Percentiles rank a stretch among this genome's conserved stretches.
phyloP scores from a whole-genome alignment of 2,329 filamentous ascomycete species.

The Blumeria graminis region DNA sequence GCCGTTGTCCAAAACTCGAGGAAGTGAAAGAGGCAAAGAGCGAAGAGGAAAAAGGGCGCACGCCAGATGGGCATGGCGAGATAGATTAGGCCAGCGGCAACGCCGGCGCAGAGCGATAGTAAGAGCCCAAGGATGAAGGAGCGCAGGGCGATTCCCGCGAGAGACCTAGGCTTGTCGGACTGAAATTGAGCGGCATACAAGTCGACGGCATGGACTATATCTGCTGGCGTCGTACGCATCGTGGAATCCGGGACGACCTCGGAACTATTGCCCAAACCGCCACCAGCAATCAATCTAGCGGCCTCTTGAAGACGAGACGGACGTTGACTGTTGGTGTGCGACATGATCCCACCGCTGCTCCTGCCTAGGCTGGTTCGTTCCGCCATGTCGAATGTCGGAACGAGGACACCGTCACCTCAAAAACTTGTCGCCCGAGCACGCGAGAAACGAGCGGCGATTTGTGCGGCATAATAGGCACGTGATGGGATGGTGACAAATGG shows the following conservation, averaged over 20 bases:
- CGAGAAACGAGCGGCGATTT: too few species aligned
- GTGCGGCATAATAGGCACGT: too few species aligned
- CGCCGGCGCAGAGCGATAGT: slow-evolving; percentile 7
- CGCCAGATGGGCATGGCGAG: slow-evolving; percentile 25
- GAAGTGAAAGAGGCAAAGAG: slow-evolving; percentile 71
- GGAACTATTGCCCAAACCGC: slow-evolving; percentile 1
- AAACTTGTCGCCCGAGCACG: too few species aligned
- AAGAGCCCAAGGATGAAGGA: slow-evolving; percentile 15
- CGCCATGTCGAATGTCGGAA: too few species aligned
- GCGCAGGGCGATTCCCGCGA: slow-evolving; percentile 17
- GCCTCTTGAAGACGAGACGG: not conserved
- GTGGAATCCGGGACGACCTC: not conserved
- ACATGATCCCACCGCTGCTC: too few species aligned
- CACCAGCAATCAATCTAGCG: not conserved
- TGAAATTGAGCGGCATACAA: slow-evolving; percentile 12
- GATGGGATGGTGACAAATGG: too few species aligned
- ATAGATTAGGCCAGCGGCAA: slow-evolving; percentile 9
- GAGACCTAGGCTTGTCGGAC: slow-evolving; percentile 13
- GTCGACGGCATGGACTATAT: slow-evolving; percentile 8
- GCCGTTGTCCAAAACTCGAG: slow-evolving; percentile 89
- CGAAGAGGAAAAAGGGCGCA: slow-evolving; percentile 38
- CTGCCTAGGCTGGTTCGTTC: too few species aligned
- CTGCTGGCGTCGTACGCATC: slow-evolving; percentile 2
- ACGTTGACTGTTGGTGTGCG: too few species aligned
- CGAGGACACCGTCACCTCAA: too few species aligned